Evolutionary conservation across 2,329 filamentous ascomycete species (phyloP), one percentile per base, ranked within the genome.

Genomic region (Penicillium sp.): DNA sequence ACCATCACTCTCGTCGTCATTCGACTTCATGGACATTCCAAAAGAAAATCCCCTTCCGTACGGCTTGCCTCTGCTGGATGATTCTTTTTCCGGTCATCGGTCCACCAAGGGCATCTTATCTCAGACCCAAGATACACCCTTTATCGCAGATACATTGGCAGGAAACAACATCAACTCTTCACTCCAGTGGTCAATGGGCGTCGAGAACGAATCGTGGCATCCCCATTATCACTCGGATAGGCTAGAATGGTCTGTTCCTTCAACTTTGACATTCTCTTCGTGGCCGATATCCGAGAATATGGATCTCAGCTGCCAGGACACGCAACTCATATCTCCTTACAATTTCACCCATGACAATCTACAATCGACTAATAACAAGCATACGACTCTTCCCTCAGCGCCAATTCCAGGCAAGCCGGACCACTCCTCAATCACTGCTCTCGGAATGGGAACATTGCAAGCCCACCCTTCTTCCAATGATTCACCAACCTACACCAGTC

Each of bases 1-100:
- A 0, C 51, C 63, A 11, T 66, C 63, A 7, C 42, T 62, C 1
- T 57, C 55, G 7, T 62, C 65, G 1, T 60, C 60, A 1, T 64
- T 63, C 25, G 61, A 46, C 1, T 38, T 60, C 2, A 14, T 51
- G 8, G 58, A 58, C 11, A 1, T 22, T 0, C 19, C 55, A 28
- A 35, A 33, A 22, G 54, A 61, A 0, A 49, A 61, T 2, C 11
- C 46, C 16, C 11, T 45, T 14, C 25, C n/a, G 5, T 45, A 19
- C 6, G 37, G 40, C 16, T 38, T 42, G 10, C 37, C 52, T 6
- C 38, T 45, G 7, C 8, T 8, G 22, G 38, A 43, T 4, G 11
- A 26, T 28, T n/a, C 25, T 13, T 28, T 22, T 13, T 33, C 45
- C 16, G 26, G 4, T 14, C 11, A 22, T 43, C 37, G 5, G 1